phyloP scores from a whole-genome alignment of 2,329 filamentous ascomycete genomes.

The Neonectria sp. region DNA sequence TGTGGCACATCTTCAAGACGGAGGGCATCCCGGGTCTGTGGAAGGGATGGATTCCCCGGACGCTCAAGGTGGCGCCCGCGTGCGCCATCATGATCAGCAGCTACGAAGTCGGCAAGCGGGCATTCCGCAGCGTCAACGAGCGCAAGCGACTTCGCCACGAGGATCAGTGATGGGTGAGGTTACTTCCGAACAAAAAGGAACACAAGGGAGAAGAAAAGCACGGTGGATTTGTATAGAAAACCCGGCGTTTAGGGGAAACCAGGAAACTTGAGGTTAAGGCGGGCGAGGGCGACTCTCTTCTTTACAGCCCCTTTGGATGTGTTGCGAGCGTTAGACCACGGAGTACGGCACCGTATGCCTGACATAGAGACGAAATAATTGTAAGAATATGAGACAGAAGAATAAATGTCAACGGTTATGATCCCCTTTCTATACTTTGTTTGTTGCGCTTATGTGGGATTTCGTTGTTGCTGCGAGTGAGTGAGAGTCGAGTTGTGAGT shows the following conservation, averaged over 20 bases:
- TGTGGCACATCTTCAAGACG: conserved; percentile 92
- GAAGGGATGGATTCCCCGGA: conserved; percentile 91
- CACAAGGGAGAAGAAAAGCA: conserved; percentile 24
- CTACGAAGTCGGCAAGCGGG: conserved; percentile 95
- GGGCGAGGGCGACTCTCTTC: conserved; percentile 19
- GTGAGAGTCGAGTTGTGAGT: not conserved
- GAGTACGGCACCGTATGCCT: conserved; percentile 34
- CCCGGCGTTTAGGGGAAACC: conserved; percentile 38
- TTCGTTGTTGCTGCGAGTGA: too few species aligned
- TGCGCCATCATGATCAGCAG: conserved; percentile 99
- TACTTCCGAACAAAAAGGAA: not conserved
- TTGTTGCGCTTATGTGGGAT: conserved; percentile 13
- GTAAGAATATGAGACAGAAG: conserved; percentile 39
- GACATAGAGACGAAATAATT: conserved; percentile 43
- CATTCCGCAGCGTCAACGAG: conserved; percentile 83
- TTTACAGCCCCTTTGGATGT: conserved; percentile 19
- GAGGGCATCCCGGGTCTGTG: conserved; percentile 89
- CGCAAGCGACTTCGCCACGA: conserved; percentile 42
- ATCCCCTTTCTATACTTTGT: not conserved
- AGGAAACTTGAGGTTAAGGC: conserved; percentile 1
- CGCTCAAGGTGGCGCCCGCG: conserved; percentile 93
- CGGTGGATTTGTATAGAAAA: conserved; percentile 33
- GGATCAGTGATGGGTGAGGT: not conserved
- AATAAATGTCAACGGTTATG: not conserved
- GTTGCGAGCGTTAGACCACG: conserved; percentile 37